Percentiles rank a stretch among this genome's conserved stretches.
phyloP scores from a whole-genome alignment of 2,329 filamentous ascomycete species.

The Beauveria rudraprayagi region DNA sequence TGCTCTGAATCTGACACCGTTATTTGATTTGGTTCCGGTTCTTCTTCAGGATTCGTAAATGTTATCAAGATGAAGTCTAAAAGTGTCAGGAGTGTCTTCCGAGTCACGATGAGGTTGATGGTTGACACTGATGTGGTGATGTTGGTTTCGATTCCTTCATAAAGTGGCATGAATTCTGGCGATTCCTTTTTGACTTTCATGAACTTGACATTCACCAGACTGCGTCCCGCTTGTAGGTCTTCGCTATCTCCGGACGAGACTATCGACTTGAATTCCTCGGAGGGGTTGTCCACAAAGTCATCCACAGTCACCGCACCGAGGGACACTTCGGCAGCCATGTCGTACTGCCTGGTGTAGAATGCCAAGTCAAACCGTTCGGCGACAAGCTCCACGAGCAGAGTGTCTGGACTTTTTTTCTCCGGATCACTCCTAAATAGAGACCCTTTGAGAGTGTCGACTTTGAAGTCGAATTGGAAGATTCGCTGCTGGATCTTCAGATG shows the following conservation, averaged over 20 bases:
- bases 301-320: constrained; percentile 82
- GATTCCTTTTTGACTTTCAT: constrained; percentile 82
- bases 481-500: constrained; percentile 73
- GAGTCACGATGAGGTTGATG: constrained; percentile 90
- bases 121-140: constrained; percentile 87
- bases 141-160: constrained; percentile 90
- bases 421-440: constrained; percentile 84
- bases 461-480: constrained; percentile 94
- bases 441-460: constrained; percentile 86
- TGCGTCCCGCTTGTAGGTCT: constrained; percentile 68
- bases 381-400: constrained; percentile 81
- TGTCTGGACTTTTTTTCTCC: constrained; percentile 65
- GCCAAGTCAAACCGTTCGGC: constrained; percentile 83
- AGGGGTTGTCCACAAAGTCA: constrained; percentile 85
- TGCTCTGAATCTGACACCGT: constrained; percentile 29
- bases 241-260: constrained; percentile 72
- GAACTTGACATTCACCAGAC: constrained; percentile 84
- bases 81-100: constrained; percentile 83
- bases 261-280: constrained; percentile 92
- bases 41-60: constrained; percentile 57
- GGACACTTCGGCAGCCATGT: constrained; percentile 88
- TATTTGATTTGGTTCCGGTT: constrained; percentile 14
- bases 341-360: constrained; percentile 80
- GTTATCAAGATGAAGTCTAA: constrained; percentile 91
- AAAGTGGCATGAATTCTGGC: constrained; percentile 85